Conservation (phyloP, 1,284 basidiomycete species). For the Fomitopsis betulina region DNA sequence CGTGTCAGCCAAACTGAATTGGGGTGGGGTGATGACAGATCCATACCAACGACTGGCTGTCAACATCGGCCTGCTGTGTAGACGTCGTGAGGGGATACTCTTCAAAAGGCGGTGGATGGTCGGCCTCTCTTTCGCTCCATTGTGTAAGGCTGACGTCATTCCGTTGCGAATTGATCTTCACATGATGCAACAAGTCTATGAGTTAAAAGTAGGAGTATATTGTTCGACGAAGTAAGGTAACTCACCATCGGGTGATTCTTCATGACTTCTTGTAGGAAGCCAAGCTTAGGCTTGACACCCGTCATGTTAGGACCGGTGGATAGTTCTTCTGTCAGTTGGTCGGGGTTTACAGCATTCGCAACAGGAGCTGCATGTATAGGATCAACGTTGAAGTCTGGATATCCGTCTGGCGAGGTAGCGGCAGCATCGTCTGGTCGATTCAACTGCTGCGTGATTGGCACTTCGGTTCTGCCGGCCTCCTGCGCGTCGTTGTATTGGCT, state of each 20-base stretch:
- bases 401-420: slow-evolving; percentile 11
- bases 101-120: neutral
- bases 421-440: neutral
- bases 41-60: slow-evolving; percentile 21
- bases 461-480: too few species aligned
- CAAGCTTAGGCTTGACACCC: neutral
- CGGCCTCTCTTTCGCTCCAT: neutral
- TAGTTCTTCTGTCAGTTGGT: slow-evolving; percentile 3
- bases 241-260: slow-evolving; percentile 7
- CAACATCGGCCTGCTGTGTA: slow-evolving; percentile 20
- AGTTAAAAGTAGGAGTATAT: neutral
- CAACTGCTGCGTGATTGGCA: too few species aligned
- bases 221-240: neutral
- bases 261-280: slow-evolving; percentile 4
- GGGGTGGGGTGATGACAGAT: neutral
- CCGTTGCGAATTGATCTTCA: neutral
- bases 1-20: neutral
- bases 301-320: slow-evolving; percentile 12
- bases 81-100: slow-evolving; percentile 18
- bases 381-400: slow-evolving; percentile 19
- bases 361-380: neutral
- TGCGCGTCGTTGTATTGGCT: neutral
- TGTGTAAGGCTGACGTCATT: neutral
- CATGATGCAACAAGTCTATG: neutral
- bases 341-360: neutral